Evolutionary conservation across 176 grass and related monocot genomes (phyloP).

Genomic region (Elaeis guineensis): DNA sequence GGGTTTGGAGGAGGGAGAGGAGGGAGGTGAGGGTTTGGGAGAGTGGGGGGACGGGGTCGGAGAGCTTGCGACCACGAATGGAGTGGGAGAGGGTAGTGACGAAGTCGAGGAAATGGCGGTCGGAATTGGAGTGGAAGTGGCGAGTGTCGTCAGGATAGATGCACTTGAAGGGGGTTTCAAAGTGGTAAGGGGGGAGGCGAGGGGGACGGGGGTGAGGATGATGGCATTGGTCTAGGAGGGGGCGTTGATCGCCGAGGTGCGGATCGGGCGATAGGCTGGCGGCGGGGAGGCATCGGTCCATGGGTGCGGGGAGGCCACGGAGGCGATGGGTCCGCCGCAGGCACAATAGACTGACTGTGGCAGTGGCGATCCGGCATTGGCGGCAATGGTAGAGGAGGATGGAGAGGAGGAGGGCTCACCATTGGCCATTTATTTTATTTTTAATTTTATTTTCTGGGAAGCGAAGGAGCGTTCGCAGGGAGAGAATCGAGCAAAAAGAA

Average conservation of each 20-base stretch:
- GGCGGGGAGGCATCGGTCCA: slow-evolving; percentile 64
- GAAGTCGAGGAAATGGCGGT: no score
- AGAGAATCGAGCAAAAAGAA: no score
- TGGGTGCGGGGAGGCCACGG: background rate
- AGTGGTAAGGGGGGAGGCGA: slow-evolving; percentile 39
- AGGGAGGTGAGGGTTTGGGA: no score
- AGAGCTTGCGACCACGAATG: no score
- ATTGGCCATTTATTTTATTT: slow-evolving; percentile 10
- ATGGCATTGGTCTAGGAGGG: slow-evolving; percentile 70
- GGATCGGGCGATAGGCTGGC: slow-evolving; percentile 90
- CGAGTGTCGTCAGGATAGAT: slow-evolving; percentile 56
- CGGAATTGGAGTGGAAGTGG: slow-evolving; percentile 56
- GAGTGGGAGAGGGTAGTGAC: no score
- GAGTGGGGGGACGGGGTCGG: no score
- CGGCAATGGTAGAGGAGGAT: slow-evolving; percentile 1
- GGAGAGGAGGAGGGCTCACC: slow-evolving; percentile 14
- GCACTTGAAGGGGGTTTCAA: slow-evolving; percentile 45
- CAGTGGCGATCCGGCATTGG: slow-evolving; percentile 21
- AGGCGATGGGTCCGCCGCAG: slow-evolving; percentile 11
- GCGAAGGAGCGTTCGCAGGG: no score
- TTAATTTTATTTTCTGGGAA: no score
- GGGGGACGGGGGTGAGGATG: slow-evolving; percentile 64
- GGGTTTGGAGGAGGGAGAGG: no score
- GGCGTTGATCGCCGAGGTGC: slow-evolving; percentile 66
- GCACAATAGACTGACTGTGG: slow-evolving; percentile 28